phyloP scores from a whole-genome alignment of 164 flowering plant species.

The Chimonanthus praecox region DNA sequence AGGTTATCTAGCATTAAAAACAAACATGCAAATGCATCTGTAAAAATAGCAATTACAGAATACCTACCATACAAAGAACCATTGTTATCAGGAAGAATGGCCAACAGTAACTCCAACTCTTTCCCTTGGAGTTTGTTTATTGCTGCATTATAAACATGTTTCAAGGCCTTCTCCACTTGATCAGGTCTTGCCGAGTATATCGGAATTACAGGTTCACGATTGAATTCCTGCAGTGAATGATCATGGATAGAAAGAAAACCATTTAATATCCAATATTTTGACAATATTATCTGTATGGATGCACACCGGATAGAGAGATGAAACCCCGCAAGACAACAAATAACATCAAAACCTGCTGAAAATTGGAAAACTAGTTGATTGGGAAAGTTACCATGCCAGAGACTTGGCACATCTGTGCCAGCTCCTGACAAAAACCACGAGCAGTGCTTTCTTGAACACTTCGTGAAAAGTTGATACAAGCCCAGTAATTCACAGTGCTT shows the following conservation, averaged over 20 bases:
- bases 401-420: conserved; percentile 56
- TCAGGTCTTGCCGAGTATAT: conserved; percentile 39
- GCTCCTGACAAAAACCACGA: conserved; percentile 49
- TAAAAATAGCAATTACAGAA: background rate
- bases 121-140: conserved; percentile 38
- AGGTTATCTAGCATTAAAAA: background rate
- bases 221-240: conserved; percentile 35
- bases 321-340: too few relatives aligned
- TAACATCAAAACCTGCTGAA: background rate
- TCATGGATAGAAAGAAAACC: background rate
- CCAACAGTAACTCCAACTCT: conserved; percentile 45
- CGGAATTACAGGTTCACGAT: conserved; percentile 50
- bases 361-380: background rate
- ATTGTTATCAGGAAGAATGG: conserved; percentile 47
- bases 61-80: conserved; percentile 52
- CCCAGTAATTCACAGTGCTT: conserved; percentile 52
- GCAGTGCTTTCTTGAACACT: conserved; percentile 47
- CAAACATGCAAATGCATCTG: background rate
- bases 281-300: background rate
- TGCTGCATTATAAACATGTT: conserved; percentile 29
- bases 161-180: conserved; percentile 51
- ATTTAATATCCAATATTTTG: background rate
- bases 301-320: background rate
- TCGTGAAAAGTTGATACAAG: conserved; percentile 59
- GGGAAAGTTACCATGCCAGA: conserved; percentile 53